phyloP scores from a whole-genome alignment of 768 basidiomycete species.

The Tulasnella sp. region DNA sequence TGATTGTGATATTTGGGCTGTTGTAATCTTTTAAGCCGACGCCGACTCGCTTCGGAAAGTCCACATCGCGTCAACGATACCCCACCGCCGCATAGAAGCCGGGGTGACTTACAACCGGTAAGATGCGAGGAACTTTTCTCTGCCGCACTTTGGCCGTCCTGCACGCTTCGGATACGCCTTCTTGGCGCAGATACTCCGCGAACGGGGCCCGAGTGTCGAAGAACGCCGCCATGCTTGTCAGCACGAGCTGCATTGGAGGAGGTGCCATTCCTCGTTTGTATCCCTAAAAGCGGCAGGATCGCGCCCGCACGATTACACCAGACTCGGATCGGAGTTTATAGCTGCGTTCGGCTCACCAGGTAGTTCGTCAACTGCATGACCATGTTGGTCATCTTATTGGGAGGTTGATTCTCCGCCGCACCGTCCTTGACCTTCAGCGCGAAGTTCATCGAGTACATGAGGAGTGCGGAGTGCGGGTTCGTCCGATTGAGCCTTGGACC shows the following conservation, averaged over 20 bases:
- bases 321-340: too few species aligned
- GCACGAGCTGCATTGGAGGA: background rate
- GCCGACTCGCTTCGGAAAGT: background rate
- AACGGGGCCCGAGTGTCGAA: background rate
- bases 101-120: background rate
- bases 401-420: too few species aligned
- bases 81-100: background rate
- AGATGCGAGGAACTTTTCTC: background rate
- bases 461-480: conserved; percentile 25
- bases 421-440: conserved; percentile 1
- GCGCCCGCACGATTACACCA: too few species aligned
- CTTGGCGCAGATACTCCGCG: background rate
- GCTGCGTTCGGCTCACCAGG: too few species aligned
- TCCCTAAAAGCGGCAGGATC: too few species aligned
- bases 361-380: too few species aligned
- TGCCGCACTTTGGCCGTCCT: background rate
- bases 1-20: background rate
- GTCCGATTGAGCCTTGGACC: conserved; percentile 26
- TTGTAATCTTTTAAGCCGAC: background rate
- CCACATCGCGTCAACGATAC: background rate
- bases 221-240: background rate
- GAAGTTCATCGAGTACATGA: conserved; percentile 44
- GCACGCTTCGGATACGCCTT: background rate
- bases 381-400: too few species aligned
- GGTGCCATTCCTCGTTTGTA: background rate